Evolutionary conservation across 78 protist species (phyloP).

Genomic region (slime mould (Dictyostelium discoideum)): DNA sequence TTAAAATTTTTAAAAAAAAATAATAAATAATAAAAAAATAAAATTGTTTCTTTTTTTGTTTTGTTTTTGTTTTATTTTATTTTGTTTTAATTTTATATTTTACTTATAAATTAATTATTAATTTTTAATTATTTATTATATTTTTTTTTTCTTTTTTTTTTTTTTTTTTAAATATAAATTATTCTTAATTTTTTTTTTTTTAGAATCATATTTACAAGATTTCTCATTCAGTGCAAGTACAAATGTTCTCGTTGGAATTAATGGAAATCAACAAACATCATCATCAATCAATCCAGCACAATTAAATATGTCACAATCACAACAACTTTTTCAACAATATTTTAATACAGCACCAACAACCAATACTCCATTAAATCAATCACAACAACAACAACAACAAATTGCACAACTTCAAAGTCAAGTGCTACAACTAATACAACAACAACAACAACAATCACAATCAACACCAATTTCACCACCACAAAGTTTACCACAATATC

Average conservation of each 20-base stretch:
- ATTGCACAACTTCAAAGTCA: background rate
- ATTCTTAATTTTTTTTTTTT: background rate
- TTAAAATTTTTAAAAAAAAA: background rate
- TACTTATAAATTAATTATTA: background rate
- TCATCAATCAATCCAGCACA: background rate
- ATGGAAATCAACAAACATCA: background rate
- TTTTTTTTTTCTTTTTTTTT: background rate
- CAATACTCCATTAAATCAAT: background rate
- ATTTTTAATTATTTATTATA: too few relatives aligned
- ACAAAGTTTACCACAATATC: conserved; percentile 31
- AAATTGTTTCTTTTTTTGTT: background rate
- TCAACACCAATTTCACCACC: conserved; percentile 17
- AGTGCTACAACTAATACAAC: background rate
- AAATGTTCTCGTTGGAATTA: background rate
- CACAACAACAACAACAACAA: background rate
- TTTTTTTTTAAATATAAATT: too few relatives aligned
- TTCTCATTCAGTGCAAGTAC: background rate
- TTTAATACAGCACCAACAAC: background rate
- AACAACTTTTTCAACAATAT: background rate
- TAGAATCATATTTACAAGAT: background rate
- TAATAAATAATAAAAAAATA: background rate
- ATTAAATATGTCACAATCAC: background rate
- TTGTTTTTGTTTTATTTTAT: background rate
- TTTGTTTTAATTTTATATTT: background rate
- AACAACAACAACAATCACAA: background rate